Evolutionary conservation across 345 rosid genomes (phyloP).

Genomic region (Aurinia saxatilis): DNA sequence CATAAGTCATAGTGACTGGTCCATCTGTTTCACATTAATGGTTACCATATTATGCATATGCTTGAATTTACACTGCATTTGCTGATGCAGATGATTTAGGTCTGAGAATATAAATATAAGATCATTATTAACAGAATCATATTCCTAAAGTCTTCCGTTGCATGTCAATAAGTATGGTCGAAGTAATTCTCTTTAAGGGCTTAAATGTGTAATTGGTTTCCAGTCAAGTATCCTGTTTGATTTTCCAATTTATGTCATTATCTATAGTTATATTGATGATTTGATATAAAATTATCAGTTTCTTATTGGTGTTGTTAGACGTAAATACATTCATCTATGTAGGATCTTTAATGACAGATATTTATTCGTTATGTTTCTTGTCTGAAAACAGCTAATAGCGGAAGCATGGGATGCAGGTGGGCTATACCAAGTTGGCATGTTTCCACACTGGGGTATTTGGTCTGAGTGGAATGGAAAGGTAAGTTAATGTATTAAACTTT

Average conservation of each 20-base stretch:
- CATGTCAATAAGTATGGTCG: no score
- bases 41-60: not conserved
- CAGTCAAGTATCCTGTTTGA: not conserved
- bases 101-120: not conserved
- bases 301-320: not conserved
- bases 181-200: no score
- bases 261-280: not conserved
- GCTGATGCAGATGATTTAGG: not conserved
- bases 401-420: conserved; percentile 99
- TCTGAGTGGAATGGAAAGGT: conserved; percentile 99
- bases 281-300: no score
- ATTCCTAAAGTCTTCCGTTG: no score
- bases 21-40: not conserved
- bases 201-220: no score
- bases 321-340: not conserved
- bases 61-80: not conserved
- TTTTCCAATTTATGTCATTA: not conserved
- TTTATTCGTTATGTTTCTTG: not conserved
- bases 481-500: conserved; percentile 18
- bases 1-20: not conserved
- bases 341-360: not conserved
- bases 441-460: conserved; percentile 98
- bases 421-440: conserved; percentile 89
- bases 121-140: no score
- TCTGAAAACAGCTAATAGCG: conserved; percentile 69